Conservation (phyloP, 192 early-diverging fungal species). For the Backusella westeae region DNA sequence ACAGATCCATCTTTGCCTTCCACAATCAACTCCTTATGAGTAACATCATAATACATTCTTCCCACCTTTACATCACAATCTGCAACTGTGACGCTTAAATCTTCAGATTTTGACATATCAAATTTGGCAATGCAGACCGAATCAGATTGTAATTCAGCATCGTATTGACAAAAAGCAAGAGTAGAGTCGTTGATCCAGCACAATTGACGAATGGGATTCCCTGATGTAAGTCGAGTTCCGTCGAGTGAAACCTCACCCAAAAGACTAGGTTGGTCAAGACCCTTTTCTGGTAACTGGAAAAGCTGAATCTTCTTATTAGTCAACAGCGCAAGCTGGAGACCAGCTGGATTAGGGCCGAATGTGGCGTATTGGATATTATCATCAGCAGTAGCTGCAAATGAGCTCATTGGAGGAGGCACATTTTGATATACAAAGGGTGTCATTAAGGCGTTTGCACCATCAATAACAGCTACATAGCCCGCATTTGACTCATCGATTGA, state of each 20-base stretch:
- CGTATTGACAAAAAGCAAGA: constrained; percentile 57
- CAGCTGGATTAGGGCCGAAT: constrained; percentile 59
- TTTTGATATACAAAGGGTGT: constrained; percentile 83
- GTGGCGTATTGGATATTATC: constrained; percentile 54
- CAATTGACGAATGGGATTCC: constrained; percentile 56
- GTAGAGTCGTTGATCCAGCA: constrained; percentile 54
- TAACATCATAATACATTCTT: constrained; percentile 34
- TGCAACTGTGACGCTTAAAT: constrained; percentile 2
- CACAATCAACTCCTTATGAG: constrained; percentile 38
- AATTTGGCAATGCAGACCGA: constrained; percentile 43
- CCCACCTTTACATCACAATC: constrained; percentile 36
- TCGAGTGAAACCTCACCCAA: not conserved
- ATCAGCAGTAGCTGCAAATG: constrained; percentile 38
- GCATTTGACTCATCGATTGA: constrained; percentile 39
- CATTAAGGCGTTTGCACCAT: constrained; percentile 63
- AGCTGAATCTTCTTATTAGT: constrained; percentile 40
- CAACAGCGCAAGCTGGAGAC: constrained; percentile 74
- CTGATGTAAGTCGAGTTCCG: not conserved
- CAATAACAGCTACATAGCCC: constrained; percentile 72
- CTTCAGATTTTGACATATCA: constrained; percentile 32
- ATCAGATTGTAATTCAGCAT: constrained; percentile 35
- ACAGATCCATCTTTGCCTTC: constrained; percentile 42
- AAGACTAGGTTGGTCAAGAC: not conserved
- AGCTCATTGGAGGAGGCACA: constrained; percentile 94
- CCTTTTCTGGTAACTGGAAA: constrained; percentile 24